Evolutionary conservation across 2,329 filamentous ascomycete species (phyloP).

Genomic region (Rugonectria rugulosa): DNA sequence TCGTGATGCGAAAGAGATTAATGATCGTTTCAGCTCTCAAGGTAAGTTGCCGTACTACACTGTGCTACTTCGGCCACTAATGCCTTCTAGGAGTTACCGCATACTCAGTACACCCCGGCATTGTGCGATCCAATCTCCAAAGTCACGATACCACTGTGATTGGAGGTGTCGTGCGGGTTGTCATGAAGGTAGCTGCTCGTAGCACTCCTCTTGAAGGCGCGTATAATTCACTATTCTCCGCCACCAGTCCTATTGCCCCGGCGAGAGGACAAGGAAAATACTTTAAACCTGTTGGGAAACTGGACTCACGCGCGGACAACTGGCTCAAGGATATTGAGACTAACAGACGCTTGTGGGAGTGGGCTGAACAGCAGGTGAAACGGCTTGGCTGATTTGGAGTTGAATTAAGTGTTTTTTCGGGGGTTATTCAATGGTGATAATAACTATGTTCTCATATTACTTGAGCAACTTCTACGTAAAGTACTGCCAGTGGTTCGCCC

Average conservation of each 20-base stretch:
- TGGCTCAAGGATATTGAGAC: conserved; percentile 31
- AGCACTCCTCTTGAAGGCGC: conserved; percentile 30
- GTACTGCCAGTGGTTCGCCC: too few relatives aligned
- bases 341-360: conserved; percentile 19
- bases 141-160: conserved; percentile 22
- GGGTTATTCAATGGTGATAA: too few relatives aligned
- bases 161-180: conserved; percentile 22
- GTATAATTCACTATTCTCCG: conserved; percentile 33
- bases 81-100: too few relatives aligned
- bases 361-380: neutral
- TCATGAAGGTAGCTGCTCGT: conserved; percentile 29
- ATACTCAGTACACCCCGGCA: conserved; percentile 34
- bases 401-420: too few relatives aligned
- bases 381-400: too few relatives aligned
- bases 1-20: conserved; percentile 28
- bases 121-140: conserved; percentile 33
- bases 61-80: too few relatives aligned
- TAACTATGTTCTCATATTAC: too few relatives aligned
- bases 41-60: too few relatives aligned
- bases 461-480: too few relatives aligned
- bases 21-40: conserved; percentile 24
- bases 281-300: conserved; percentile 29
- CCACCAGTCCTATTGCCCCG: conserved; percentile 25
- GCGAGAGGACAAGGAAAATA: conserved; percentile 21
- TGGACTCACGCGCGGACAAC: conserved; percentile 24